These are phyloP conservation scores for Xanthoconium purpureum DNA, from an alignment of 768 basidiomycete species.

Conservation along the genomic window DNA sequence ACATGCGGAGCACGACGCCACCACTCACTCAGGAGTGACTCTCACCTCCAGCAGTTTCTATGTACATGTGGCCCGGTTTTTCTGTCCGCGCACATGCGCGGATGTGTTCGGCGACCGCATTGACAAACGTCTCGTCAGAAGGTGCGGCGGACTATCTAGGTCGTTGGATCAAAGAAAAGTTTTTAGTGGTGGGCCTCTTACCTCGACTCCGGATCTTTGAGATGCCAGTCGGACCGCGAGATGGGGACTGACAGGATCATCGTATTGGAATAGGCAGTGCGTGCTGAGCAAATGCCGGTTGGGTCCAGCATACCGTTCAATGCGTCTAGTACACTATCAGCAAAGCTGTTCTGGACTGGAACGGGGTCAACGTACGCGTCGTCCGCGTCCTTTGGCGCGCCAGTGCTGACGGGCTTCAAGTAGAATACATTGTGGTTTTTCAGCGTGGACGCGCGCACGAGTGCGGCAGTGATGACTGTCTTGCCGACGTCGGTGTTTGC, in stretches of 20 bases:
- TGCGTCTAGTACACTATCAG: slow-evolving; percentile 48
- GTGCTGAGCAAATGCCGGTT: slow-evolving; percentile 45
- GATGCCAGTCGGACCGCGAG: slow-evolving; percentile 64
- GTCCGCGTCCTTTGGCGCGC: slow-evolving; percentile 76
- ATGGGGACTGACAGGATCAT: slow-evolving; percentile 92
- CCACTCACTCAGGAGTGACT: slow-evolving; percentile 17
- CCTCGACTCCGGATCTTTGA: slow-evolving; percentile 30
- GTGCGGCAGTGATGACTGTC: slow-evolving; percentile 83
- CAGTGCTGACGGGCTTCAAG: slow-evolving; percentile 91
- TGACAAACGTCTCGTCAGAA: slow-evolving; percentile 63
- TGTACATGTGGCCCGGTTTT: slow-evolving; percentile 58
- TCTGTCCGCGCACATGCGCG: slow-evolving; percentile 42
- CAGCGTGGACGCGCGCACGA: slow-evolving; percentile 73
- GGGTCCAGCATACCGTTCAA: slow-evolving; percentile 50
- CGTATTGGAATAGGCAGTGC: slow-evolving; percentile 77
- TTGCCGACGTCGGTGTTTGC: slow-evolving; percentile 97
- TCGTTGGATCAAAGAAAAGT: background rate
- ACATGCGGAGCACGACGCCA: background rate
- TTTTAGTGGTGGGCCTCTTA: slow-evolving; percentile 13
- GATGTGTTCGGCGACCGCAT: slow-evolving; percentile 63
- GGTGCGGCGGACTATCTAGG: slow-evolving; percentile 37
- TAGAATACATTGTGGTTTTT: slow-evolving; percentile 56
- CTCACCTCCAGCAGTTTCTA: slow-evolving; percentile 96
- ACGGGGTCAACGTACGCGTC: slow-evolving; percentile 55
- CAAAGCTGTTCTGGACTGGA: background rate